Percentiles rank a stretch among this genome's conserved stretches.
Conservation (phyloP, 2,329 filamentous ascomycete species). For the Leptographium radiaticola region DNA sequence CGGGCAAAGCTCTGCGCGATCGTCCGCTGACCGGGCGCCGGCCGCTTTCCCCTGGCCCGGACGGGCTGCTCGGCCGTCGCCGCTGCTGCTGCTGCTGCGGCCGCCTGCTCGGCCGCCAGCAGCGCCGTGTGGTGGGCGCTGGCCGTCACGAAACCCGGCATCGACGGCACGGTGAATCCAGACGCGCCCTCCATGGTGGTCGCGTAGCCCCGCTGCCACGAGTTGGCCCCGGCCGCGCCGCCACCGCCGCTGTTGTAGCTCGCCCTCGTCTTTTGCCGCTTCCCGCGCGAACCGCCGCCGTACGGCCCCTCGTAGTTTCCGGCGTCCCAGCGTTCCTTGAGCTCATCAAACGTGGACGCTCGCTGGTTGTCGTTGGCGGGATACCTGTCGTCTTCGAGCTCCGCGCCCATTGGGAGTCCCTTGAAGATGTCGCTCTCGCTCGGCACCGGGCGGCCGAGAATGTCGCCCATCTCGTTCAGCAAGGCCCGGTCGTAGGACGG, state of each 20-base stretch:
- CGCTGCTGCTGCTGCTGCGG: neutral
- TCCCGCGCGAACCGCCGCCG: slow-evolving; percentile 3
- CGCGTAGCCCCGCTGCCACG: slow-evolving; percentile 31
- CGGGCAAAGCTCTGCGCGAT: slow-evolving; percentile 5
- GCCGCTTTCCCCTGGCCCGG: neutral
- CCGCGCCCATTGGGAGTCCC: slow-evolving; percentile 37
- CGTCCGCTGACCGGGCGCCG: slow-evolving; percentile 4
- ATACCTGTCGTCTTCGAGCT: slow-evolving; percentile 53
- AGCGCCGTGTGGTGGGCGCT: slow-evolving; percentile 36
- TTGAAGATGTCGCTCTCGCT: slow-evolving; percentile 39
- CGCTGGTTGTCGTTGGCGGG: slow-evolving; percentile 49
- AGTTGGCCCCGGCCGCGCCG: slow-evolving; percentile 15
- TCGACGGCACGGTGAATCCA: slow-evolving; percentile 44
- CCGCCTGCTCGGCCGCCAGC: slow-evolving; percentile 18
- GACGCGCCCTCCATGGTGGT: slow-evolving; percentile 50
- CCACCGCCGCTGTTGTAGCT: slow-evolving; percentile 7
- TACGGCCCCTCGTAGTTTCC: slow-evolving; percentile 5
- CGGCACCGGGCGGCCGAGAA: slow-evolving; percentile 53
- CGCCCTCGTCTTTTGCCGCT: slow-evolving; percentile 10
- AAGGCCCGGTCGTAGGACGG: slow-evolving; percentile 53
- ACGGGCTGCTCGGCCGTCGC: neutral
- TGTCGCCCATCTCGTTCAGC: slow-evolving; percentile 55
- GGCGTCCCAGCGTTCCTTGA: slow-evolving; percentile 6
- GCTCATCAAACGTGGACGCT: neutral
- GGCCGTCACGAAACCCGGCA: slow-evolving; percentile 50